Evolutionary conservation across 1,139 yeast genomes (phyloP).

Genomic region (Scheffersomyces segobiensis): DNA sequence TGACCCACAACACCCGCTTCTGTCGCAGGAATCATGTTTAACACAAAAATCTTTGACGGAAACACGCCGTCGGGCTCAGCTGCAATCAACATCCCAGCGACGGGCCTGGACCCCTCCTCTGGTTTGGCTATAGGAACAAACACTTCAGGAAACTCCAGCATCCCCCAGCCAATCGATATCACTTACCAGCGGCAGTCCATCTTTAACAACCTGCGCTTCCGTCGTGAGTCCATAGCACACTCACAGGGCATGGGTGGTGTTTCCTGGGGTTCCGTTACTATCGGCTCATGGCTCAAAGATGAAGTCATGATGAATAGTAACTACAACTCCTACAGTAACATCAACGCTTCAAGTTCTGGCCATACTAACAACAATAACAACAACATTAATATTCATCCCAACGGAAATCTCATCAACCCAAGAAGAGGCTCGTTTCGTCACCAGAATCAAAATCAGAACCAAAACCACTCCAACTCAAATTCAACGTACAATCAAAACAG

Average conservation of each 20-base stretch:
- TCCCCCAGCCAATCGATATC: constrained; percentile 50
- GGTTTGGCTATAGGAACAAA: not conserved
- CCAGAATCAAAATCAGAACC: constrained; percentile 18
- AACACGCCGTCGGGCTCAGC: constrained; percentile 14
- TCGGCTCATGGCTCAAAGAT: constrained; percentile 94
- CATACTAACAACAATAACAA: constrained; percentile 14
- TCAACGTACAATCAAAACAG: constrained; percentile 14
- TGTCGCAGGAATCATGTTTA: constrained; percentile 12
- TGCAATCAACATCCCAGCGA: constrained; percentile 18
- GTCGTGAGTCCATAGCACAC: constrained; percentile 91
- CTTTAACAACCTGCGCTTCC: constrained; percentile 38
- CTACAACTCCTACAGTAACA: constrained; percentile 17
- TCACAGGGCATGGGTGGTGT: constrained; percentile 98
- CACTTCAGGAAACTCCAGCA: constrained; percentile 1
- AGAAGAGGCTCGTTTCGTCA: constrained; percentile 45
- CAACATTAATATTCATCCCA: constrained; percentile 11
- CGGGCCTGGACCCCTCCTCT: constrained; percentile 3
- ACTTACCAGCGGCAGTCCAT: constrained; percentile 44
- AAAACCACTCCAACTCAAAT: constrained; percentile 17
- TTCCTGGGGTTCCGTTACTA: constrained; percentile 96
- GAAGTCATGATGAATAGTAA: constrained; percentile 66
- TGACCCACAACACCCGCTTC: not conserved
- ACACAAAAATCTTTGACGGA: constrained; percentile 18
- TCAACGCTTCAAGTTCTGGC: constrained; percentile 6
- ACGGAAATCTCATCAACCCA: constrained; percentile 39